phyloP scores from a whole-genome alignment of 371 early-diverging fungal species.

The Mortierella sp. region DNA sequence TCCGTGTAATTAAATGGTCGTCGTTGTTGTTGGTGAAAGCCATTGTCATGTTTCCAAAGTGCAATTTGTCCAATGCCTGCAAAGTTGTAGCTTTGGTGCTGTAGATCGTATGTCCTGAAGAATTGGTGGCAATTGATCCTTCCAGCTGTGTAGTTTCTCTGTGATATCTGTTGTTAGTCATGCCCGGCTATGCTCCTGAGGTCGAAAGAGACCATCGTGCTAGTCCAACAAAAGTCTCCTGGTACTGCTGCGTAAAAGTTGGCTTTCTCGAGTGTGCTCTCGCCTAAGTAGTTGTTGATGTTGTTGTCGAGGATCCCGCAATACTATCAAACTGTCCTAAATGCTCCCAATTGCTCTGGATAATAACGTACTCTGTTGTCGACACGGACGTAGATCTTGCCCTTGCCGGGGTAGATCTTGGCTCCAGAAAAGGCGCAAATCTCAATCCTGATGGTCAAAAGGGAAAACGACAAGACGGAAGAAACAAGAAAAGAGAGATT shows the following conservation, averaged over 20 bases:
- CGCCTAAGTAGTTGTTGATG: not conserved
- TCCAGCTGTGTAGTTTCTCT: not conserved
- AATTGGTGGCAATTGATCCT: not conserved
- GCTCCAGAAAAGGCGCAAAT: constrained; percentile 96
- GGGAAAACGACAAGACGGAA: constrained; percentile 1
- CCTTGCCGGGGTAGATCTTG: constrained; percentile 99
- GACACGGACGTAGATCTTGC: constrained; percentile 90
- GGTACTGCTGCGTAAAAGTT: no score
- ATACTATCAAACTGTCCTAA: no score
- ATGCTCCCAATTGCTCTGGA: not conserved
- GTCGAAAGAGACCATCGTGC: no score
- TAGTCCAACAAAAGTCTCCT: not conserved
- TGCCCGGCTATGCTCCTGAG: not conserved
- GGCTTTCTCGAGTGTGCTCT: no score
- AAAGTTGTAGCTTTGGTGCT: not conserved
- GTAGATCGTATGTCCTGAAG: not conserved
- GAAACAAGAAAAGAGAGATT: constrained; percentile 8
- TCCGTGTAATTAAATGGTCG: not conserved
- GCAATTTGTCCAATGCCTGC: not conserved
- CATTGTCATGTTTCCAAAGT: not conserved
- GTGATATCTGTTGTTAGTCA: not conserved
- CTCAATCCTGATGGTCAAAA: constrained; percentile 75
- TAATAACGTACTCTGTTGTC: constrained; percentile 83
- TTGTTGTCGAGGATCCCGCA: no score
- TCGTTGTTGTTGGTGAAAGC: not conserved